A percentile compares a stretch with the other conserved stretches of the same genome.
These are phyloP conservation scores for Naumovozyma dairenensis DNA, from an alignment of 805 yeast species.

Conservation along the genomic window DNA sequence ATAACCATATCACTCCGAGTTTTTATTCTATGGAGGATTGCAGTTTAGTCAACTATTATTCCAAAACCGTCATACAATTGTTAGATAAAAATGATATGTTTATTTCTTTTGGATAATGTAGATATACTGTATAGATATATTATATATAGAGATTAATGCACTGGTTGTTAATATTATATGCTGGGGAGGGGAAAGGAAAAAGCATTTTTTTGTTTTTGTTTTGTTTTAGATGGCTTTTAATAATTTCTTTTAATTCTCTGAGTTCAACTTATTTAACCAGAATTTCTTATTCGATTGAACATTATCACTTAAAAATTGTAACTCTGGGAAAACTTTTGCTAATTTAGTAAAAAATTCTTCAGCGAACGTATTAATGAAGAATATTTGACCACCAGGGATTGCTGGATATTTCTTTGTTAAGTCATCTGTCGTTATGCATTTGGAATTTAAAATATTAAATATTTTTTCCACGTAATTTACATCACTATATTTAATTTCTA, in stretches of 20 bases:
- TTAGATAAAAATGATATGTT: too few species aligned
- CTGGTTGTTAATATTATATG: too few species aligned
- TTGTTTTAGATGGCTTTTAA: too few species aligned
- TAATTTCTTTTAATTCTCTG: too few species aligned
- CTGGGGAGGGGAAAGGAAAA: too few species aligned
- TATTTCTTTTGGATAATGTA: too few species aligned
- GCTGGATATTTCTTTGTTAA: constrained; percentile 39
- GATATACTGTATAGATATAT: too few species aligned
- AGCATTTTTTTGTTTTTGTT: constrained; percentile 1
- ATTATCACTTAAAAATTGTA: constrained; percentile 45
- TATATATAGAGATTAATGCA: too few species aligned
- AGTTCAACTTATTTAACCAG: constrained; percentile 35
- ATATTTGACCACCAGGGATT: constrained; percentile 65
- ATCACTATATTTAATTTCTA: constrained; percentile 2
- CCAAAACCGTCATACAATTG: too few species aligned
- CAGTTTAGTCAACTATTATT: too few species aligned
- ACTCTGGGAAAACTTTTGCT: constrained; percentile 49
- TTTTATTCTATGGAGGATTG: too few species aligned
- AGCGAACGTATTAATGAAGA: constrained; percentile 78
- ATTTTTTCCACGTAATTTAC: neutral
- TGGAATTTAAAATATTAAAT: constrained; percentile 1
- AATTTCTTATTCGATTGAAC: constrained; percentile 43
- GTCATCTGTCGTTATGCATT: constrained; percentile 20
- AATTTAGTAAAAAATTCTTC: constrained; percentile 61
- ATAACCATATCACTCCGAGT: too few species aligned